phyloP scores from a whole-genome alignment of 2,329 filamentous ascomycete genomes.

The Pyrenochaeta sp. region DNA sequence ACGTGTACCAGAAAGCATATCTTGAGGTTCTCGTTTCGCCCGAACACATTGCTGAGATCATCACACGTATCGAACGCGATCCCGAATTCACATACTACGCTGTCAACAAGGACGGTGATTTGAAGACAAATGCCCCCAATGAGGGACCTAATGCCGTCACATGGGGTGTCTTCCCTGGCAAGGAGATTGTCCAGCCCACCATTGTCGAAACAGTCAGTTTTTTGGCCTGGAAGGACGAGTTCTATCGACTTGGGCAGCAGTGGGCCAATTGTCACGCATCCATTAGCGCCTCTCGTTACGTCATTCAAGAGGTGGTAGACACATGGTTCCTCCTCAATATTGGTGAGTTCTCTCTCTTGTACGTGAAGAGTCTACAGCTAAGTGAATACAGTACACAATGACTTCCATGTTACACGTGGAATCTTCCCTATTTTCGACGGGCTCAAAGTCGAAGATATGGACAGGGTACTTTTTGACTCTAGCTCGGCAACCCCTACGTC shows the following conservation, averaged over 20 bases:
- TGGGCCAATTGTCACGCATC: slow-evolving; percentile 92
- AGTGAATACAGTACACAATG: slow-evolving; percentile 89
- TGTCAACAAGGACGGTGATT: slow-evolving; percentile 80
- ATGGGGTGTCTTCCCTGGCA: slow-evolving; percentile 98
- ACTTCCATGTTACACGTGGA: slow-evolving; percentile 84
- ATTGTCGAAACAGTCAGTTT: slow-evolving; percentile 98
- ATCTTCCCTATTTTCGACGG: slow-evolving; percentile 89
- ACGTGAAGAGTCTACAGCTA: too few species aligned
- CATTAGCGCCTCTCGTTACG: slow-evolving; percentile 74
- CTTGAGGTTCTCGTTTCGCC: slow-evolving; percentile 89
- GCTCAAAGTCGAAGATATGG: slow-evolving; percentile 71
- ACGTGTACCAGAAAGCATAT: slow-evolving; percentile 98
- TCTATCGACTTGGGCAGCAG: slow-evolving; percentile 88
- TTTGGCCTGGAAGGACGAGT: slow-evolving; percentile 98
- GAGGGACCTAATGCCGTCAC: slow-evolving; percentile 97
- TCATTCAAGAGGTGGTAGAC: slow-evolving; percentile 85
- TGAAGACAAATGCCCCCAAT: slow-evolving; percentile 83
- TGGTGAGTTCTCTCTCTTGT: slow-evolving; percentile 63
- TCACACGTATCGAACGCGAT: slow-evolving; percentile 77
- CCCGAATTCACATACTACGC: slow-evolving; percentile 92
- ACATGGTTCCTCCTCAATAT: slow-evolving; percentile 96
- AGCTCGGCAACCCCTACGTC: slow-evolving; percentile 15
- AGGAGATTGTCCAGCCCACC: slow-evolving; percentile 99
- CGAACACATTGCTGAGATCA: slow-evolving; percentile 76
- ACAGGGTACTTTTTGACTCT: slow-evolving; percentile 50